Evolutionary conservation across 768 basidiomycete species (phyloP).

Genomic region (Agaricus sinodeliciosus): DNA sequence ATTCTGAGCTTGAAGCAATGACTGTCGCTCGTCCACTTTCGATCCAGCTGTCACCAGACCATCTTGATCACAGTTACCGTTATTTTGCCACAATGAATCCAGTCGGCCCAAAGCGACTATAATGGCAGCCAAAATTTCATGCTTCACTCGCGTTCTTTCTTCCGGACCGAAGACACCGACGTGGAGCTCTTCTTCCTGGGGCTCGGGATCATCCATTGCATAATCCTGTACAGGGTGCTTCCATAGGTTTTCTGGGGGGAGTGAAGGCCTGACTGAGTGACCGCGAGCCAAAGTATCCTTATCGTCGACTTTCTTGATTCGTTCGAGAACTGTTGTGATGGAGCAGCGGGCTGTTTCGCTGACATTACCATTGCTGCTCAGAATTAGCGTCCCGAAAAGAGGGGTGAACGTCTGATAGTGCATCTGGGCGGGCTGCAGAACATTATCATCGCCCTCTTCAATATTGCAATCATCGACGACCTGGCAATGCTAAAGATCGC

Average conservation of each 20-base stretch:
- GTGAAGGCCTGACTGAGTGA: background rate
- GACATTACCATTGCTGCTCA: constrained; percentile 71
- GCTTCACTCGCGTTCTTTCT: constrained; percentile 64
- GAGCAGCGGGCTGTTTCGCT: constrained; percentile 67
- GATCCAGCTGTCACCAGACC: constrained; percentile 14
- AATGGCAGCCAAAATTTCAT: constrained; percentile 79
- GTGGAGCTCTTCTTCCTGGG: constrained; percentile 28
- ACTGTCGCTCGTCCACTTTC: constrained; percentile 3
- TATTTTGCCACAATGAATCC: background rate
- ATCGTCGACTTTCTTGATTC: constrained; percentile 59
- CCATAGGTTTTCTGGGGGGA: constrained; percentile 9
- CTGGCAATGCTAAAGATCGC: constrained; percentile 51
- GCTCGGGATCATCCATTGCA: constrained; percentile 17
- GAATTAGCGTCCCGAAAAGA: constrained; percentile 80
- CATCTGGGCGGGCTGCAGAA: constrained; percentile 42
- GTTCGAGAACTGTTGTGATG: constrained; percentile 70
- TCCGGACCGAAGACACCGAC: constrained; percentile 43
- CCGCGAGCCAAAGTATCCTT: constrained; percentile 19
- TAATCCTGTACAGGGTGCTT: constrained; percentile 7
- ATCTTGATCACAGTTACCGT: constrained; percentile 24
- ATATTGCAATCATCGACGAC: constrained; percentile 45
- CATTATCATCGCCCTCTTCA: constrained; percentile 19
- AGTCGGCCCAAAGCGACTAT: constrained; percentile 86
- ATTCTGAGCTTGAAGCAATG: constrained; percentile 8
- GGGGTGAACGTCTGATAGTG: constrained; percentile 87